Evolutionary conservation across 768 basidiomycete genomes (phyloP).

Genomic region (Russula sp.): DNA sequence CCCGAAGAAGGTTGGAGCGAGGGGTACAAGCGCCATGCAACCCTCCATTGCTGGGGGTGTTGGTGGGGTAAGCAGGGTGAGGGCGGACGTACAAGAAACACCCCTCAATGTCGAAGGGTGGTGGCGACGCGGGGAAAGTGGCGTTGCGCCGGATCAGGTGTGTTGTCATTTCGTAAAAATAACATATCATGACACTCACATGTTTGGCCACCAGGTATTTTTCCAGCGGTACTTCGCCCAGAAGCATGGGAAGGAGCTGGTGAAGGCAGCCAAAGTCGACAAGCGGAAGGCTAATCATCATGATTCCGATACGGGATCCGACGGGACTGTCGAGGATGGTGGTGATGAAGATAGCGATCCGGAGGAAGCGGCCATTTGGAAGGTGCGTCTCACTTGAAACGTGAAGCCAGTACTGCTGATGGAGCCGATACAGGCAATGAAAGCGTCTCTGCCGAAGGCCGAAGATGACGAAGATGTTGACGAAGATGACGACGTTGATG

Average conservation of each 20-base stretch:
- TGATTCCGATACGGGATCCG: conserved; percentile 39
- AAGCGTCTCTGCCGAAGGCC: conserved; percentile 71
- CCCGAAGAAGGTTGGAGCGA: conserved; percentile 68
- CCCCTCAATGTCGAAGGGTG: conserved; percentile 75
- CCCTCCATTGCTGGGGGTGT: conserved; percentile 71
- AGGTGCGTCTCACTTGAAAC: conserved; percentile 48
- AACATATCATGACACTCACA: conserved; percentile 5
- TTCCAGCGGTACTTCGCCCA: conserved; percentile 86
- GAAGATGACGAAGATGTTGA: conserved; percentile 35
- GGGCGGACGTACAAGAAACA: conserved; percentile 50
- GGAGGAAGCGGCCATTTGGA: conserved; percentile 82
- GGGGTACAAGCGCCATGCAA: conserved; percentile 94
- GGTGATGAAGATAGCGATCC: conserved; percentile 46
- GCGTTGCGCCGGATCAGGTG: conserved; percentile 87
- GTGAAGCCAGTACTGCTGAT: conserved; percentile 4
- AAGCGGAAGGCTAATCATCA: conserved; percentile 44
- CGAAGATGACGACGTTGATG: conserved; percentile 32
- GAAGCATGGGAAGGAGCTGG: conserved; percentile 57
- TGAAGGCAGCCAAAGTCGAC: conserved; percentile 47
- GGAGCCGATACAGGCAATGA: conserved; percentile 65
- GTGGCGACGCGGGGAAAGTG: conserved; percentile 61
- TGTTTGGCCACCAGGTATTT: conserved; percentile 55
- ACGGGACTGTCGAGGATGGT: conserved; percentile 36
- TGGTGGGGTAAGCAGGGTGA: conserved; percentile 66
- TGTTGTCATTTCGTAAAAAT: conserved; percentile 29